Percentiles rank a stretch among this genome's conserved stretches.
Conservation (phyloP, 768 basidiomycete species). For the Coprinopsis sp. region DNA sequence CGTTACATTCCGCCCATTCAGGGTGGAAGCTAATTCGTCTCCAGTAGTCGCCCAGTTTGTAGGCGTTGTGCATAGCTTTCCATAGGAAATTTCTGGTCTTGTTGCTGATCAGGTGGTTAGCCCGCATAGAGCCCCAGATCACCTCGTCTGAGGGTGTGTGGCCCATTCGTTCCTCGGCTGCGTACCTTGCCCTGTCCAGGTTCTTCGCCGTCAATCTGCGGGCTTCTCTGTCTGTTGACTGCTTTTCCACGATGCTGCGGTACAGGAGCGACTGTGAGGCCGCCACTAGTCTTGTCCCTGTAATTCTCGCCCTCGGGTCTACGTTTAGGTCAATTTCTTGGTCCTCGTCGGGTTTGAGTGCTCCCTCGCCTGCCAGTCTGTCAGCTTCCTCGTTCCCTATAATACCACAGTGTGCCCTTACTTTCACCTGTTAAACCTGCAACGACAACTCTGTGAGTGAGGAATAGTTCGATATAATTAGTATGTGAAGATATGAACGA, state of each 20-base stretch:
- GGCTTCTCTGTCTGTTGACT: background rate
- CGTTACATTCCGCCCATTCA: background rate
- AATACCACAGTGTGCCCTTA: conserved; percentile 14
- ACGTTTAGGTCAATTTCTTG: background rate
- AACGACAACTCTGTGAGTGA: no score
- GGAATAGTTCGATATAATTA: no score
- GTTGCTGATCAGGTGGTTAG: background rate
- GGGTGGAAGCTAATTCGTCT: background rate
- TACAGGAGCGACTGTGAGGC: background rate
- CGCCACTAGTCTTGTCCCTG: background rate
- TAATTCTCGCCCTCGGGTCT: background rate
- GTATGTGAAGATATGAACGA: no score
- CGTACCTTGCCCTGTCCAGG: background rate
- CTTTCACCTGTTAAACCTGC: no score
- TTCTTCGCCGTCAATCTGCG: background rate
- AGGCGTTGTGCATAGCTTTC: background rate
- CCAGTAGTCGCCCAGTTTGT: background rate
- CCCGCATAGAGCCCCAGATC: background rate
- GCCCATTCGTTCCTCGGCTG: background rate
- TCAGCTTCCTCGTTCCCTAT: conserved; percentile 15
- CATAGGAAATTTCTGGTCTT: background rate
- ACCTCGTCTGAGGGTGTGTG: background rate
- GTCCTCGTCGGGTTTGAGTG: background rate
- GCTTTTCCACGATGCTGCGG: background rate
- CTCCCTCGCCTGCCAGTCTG: conserved; percentile 1